Base-by-base conservation (phyloP, 169 alveolate genomes). In the Cryptosporidium canis region DNA sequence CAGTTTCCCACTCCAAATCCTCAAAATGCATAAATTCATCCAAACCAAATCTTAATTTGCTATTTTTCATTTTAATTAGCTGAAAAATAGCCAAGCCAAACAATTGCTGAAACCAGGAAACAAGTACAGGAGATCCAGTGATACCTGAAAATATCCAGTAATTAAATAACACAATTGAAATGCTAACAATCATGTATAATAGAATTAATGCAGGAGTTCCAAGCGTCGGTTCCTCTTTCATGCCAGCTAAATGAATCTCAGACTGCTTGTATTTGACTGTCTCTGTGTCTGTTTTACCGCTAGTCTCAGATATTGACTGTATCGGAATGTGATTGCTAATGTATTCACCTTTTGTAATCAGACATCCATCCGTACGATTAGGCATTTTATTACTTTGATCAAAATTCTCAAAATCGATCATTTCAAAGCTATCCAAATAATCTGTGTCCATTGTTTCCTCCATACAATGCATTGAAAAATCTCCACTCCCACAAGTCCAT, bases 101-200 rank as follows among this genome's bases (percentile, higher is more conserved):
- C 4, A 44, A 41, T 47, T 90, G 92, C 66, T 90, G 92, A 39
- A 66, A 31, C 92, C 92, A 90, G 11, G 92, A 65, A 51, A 90
- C 53, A 48, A 90, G 83, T 14, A 90, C 47, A 27, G 92, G 92
- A 8, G 18, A 63, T 16, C 12, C 31, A 63, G 27, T 37, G 9
- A 63, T 63, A 18, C 70, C 70, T 33, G 70, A 63, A n/a, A 63
- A 63, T 3, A 63, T 63, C 31, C 31, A n/a, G 18, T 63, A 27
- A n/a, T 63, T 63, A 5, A 63, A 63, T 3, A 63, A 63, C 8
- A 63, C 70, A 0, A 63, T 63, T 37, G 70, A 63, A 33, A 63
- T 33, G 12, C 70, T 63, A 12, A 63, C 70, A 63, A 63, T 24
- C 27, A 63, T 33, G 27, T 63, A 63, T 11, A 63, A 18, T 3